phyloP scores from a whole-genome alignment of 441 rosid species.

The California macrophylla region DNA sequence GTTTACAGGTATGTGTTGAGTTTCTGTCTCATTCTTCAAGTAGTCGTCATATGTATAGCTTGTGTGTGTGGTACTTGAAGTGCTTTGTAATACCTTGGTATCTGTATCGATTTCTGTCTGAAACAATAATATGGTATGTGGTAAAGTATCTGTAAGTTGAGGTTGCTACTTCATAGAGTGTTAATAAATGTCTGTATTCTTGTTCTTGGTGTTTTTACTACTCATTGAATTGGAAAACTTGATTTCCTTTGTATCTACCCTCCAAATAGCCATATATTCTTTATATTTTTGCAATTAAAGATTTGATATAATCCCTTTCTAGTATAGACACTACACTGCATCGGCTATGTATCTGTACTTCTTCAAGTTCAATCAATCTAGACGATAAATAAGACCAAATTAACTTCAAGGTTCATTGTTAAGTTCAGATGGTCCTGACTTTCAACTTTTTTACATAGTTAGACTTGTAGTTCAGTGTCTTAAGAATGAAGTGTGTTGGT shows the following conservation, averaged over 20 bases:
- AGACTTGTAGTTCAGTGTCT: not conserved
- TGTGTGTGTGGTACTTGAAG: not conserved
- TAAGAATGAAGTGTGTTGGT: not conserved
- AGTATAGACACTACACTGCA: not conserved
- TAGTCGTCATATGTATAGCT: not conserved
- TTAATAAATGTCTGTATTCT: not conserved
- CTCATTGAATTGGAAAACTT: not conserved
- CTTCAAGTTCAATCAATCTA: not conserved
- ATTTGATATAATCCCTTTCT: not conserved
- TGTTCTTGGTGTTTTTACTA: not conserved
- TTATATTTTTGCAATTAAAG: not conserved
- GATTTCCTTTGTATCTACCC: not conserved
- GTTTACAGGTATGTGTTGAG: slow-evolving; percentile 42
- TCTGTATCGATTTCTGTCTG: slow-evolving; percentile 2
- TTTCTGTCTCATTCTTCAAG: slow-evolving; percentile 2
- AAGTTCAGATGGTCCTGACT: not conserved
- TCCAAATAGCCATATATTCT: not conserved
- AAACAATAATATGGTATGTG: not conserved
- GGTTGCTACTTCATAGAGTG: not conserved
- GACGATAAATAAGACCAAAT: not conserved
- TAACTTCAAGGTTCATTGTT: not conserved
- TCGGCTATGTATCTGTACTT: not conserved
- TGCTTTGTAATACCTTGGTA: not conserved
- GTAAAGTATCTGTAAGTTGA: not conserved
- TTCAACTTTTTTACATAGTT: not conserved